Base-by-base conservation (phyloP, 176 grass and related monocot species). In the Thalia dealbata region DNA sequence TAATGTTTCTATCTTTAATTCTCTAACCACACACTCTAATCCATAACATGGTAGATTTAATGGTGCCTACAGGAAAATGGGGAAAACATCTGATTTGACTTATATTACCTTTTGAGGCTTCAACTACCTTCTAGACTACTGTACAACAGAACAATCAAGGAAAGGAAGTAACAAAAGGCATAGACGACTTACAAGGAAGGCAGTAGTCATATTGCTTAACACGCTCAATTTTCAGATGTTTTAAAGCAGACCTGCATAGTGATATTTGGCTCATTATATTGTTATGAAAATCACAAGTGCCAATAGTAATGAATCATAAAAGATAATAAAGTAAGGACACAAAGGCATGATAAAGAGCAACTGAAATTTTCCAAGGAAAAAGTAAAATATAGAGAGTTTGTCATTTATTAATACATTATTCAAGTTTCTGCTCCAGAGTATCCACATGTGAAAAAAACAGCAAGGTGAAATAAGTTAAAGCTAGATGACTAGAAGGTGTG, bases 151-250 rank as follows among this genome's bases (percentile, higher is more conserved):
- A 70, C 28, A 76, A 66, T 58, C 7, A 69, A 24, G 76, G 77
- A 10, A 48, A 6, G 45, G 18, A 41, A 51, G n/a, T 58, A 75
- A 7, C 15, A 45, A 75, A 84, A 61, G 42, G 41, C 60, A 69
- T 22, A 51, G 76, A 59, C 45, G 59, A 84, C 89, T 97, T 86
- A 97, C 89, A 92, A 12, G 93, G 93, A 86, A 91, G 88, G 80
- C 93, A 97, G 76, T 97, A 92, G 75, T 92, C 87, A 75, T 88
- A 97, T 59, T 84, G 77, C 79, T 86, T 90, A 73, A 90, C 87
- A 67, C 89, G 75, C 75, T 97, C 93, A 16, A 77, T 82, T 86
- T 88, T 96, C 35, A 96, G 79, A 81, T 81, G 86, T 66, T 90
- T 96, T 73, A 96, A 62, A 1, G 85, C 82, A 79, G 89, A 90